Evolutionary conservation across 768 basidiomycete genomes (phyloP).

Genomic region (Tephrocybe rancida): DNA sequence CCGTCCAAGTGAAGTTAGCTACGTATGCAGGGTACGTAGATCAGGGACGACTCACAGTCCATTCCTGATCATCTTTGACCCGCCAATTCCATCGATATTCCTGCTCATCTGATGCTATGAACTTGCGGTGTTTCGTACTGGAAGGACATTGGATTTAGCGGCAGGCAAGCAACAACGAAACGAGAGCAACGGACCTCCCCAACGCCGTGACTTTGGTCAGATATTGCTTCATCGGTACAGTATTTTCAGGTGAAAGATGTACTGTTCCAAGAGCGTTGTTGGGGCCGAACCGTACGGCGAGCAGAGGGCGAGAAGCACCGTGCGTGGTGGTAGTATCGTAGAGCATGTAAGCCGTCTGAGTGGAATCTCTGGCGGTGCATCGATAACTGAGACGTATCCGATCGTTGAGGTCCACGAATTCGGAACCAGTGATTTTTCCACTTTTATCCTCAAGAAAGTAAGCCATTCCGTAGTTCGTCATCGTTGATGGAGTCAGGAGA

Average conservation of each 20-base stretch:
- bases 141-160: not conserved
- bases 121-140: constrained; percentile 51
- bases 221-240: constrained; percentile 53
- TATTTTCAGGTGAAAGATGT: constrained; percentile 36
- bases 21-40: not conserved
- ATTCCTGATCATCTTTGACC: constrained; percentile 53
- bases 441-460: constrained; percentile 68
- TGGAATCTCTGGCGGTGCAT: constrained; percentile 44
- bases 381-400: constrained; percentile 54
- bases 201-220: constrained; percentile 41
- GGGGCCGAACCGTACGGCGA: constrained; percentile 54
- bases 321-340: constrained; percentile 40
- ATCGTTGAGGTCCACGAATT: constrained; percentile 66
- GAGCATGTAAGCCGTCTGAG: constrained; percentile 53
- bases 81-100: constrained; percentile 64
- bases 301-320: constrained; percentile 36
- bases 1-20: not conserved
- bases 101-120: constrained; percentile 59
- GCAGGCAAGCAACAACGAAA: constrained; percentile 3
- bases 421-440: constrained; percentile 52
- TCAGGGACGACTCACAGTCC: constrained; percentile 52
- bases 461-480: constrained; percentile 56
- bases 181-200: constrained; percentile 38
- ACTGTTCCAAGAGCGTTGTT: constrained; percentile 55
- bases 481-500: constrained; percentile 6